A percentile compares a stretch with the other conserved stretches of the same genome.
These are phyloP conservation scores for Ruellia speciosa DNA, from an alignment of 305 asterid species.

Conservation along the genomic window DNA sequence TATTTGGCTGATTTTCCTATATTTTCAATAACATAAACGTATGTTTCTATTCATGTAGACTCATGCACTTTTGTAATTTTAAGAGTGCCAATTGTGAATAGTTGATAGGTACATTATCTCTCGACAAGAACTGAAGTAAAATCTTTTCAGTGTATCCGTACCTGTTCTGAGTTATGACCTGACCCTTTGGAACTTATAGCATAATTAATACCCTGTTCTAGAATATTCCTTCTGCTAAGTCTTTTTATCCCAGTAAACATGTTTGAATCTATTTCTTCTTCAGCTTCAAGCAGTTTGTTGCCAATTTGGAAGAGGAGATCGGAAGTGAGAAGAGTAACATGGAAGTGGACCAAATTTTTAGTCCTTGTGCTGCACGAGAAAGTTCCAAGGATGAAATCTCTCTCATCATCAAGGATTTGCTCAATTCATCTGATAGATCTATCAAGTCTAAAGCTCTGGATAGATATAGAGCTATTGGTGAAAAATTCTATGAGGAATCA, in stretches of 20 bases:
- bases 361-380: constrained; percentile 27
- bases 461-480: constrained; percentile 59
- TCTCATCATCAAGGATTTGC: constrained; percentile 54
- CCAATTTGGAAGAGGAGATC: constrained; percentile 62
- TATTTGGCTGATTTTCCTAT: too few relatives aligned
- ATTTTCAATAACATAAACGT: too few relatives aligned
- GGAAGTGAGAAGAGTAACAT: constrained; percentile 31
- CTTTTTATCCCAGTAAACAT: not conserved
- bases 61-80: too few relatives aligned
- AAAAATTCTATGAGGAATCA: constrained; percentile 55
- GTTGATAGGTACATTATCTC: too few relatives aligned
- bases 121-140: too few relatives aligned
- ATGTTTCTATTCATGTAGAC: too few relatives aligned
- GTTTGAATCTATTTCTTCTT: constrained; percentile 24
- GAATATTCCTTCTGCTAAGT: not conserved
- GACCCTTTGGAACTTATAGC: too few relatives aligned
- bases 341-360: constrained; percentile 32
- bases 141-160: too few relatives aligned
- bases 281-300: constrained; percentile 74
- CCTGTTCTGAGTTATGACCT: too few relatives aligned
- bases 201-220: too few relatives aligned
- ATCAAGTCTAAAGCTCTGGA: constrained; percentile 56
- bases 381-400: constrained; percentile 48
- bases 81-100: too few relatives aligned
- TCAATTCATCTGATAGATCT: constrained; percentile 43